Evolutionary conservation across 2,329 filamentous ascomycete species (phyloP).

Genomic region (Didymellaceae sp.): DNA sequence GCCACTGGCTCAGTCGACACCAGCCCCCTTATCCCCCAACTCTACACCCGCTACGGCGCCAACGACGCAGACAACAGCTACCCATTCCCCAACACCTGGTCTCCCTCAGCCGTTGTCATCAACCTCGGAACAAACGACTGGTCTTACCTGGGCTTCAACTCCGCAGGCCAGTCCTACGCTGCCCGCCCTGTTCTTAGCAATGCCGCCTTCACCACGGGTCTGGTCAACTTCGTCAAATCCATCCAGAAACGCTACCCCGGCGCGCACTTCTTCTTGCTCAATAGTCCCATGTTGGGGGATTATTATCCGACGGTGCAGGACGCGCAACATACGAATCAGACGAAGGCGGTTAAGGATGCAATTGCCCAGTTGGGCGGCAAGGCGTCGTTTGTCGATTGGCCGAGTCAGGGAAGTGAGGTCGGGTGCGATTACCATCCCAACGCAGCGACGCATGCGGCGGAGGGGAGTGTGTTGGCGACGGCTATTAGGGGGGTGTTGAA

Average conservation of each 20-base stretch:
- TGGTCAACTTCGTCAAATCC: conserved; percentile 39
- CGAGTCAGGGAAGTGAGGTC: conserved; percentile 50
- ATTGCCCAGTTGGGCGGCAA: conserved; percentile 42
- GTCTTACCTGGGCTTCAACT: conserved; percentile 35
- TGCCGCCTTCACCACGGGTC: conserved; percentile 21
- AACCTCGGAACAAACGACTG: conserved; percentile 57
- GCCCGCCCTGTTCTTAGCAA: conserved; percentile 20
- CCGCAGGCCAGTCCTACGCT: conserved; percentile 6
- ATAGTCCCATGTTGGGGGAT: conserved; percentile 51
- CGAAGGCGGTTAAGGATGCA: conserved; percentile 7
- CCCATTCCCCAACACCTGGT: conserved; percentile 44
- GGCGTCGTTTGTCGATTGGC: conserved; percentile 53
- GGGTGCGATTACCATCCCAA: conserved; percentile 55
- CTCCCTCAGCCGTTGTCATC: conserved; percentile 51
- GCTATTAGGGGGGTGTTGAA: conserved; percentile 31
- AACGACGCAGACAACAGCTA: conserved; percentile 50
- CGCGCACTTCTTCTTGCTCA: conserved; percentile 51
- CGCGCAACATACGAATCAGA: conserved; percentile 34
- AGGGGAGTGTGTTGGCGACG: conserved; percentile 45
- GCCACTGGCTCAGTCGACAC: conserved; percentile 33
- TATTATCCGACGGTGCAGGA: conserved; percentile 47
- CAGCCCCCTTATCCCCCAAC: conserved; percentile 48
- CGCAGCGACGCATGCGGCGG: conserved; percentile 46
- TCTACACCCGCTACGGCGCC: conserved; percentile 54
- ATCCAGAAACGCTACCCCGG: conserved; percentile 47